These are phyloP conservation scores for Eucalyptus caleyi DNA, from an alignment of 345 rosid genomes.

Conservation along the genomic window DNA sequence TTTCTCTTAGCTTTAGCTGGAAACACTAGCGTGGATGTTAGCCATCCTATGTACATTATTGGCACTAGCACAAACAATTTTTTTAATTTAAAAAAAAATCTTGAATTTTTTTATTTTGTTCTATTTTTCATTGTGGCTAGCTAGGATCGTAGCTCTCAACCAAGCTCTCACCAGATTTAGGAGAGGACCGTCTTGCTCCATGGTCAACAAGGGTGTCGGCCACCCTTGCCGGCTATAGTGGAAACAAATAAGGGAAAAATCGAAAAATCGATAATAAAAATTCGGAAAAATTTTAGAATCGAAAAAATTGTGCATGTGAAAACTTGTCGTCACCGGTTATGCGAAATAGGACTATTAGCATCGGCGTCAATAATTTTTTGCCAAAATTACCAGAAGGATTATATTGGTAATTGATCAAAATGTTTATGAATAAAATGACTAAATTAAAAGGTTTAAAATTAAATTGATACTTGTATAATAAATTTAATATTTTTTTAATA, in stretches of 20 bases:
- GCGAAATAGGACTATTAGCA: neutral
- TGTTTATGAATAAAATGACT: neutral
- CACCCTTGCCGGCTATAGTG: neutral
- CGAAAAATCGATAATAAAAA: neutral
- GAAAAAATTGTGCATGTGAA: neutral
- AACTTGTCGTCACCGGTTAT: rapidly evolving
- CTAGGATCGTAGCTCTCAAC: neutral
- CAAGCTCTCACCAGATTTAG: neutral
- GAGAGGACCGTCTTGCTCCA: neutral
- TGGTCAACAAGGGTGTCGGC: too few relatives aligned
- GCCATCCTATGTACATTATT: neutral
- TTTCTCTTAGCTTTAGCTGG: too few relatives aligned
- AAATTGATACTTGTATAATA: neutral
- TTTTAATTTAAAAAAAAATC: neutral
- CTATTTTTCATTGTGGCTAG: neutral
- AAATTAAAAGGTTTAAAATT: neutral
- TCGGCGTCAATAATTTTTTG: rapidly evolving
- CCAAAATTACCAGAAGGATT: neutral
- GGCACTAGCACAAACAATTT: neutral
- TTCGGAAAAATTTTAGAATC: neutral
- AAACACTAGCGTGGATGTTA: neutral
- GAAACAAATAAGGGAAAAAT: neutral
- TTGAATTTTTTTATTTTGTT: neutral
- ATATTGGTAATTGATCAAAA: neutral
- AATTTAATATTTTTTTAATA: neutral